Base-by-base conservation (phyloP, 805 yeast genomes). In the Candida rishiriensis region DNA sequence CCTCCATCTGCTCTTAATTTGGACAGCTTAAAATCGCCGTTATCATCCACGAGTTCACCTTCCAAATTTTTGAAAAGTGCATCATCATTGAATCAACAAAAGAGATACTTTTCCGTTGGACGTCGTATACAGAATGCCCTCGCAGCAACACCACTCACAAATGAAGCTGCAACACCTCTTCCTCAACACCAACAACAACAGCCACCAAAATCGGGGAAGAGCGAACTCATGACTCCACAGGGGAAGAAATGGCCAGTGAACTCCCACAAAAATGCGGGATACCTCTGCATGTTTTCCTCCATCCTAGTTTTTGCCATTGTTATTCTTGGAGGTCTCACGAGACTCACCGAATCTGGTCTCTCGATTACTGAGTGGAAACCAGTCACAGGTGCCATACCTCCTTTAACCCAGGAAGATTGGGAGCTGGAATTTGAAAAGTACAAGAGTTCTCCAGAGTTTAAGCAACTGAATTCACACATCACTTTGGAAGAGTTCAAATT, bases 281-380 rank as follows among this genome's bases (percentile, higher is more conserved):
- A 85, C 60, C 85, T 98, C 88, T 75, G 95, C 43, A 68, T 90
- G 7, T 91, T 93, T 18, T 83, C 95, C 1, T 85, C 97, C 1
- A 84, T 85, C 0, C 69, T 93, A 13, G 96, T 93, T 1, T 93
- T 93, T 64, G 97, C 95, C 31, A 93, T 93, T 49, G 98, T 93
- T 13, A 82, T 93, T n/a, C 72, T 93, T 5, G 99, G 99, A 38
- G 99, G 99, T 1, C 72, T 93, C 38, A 93, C 99, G 0, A 77
- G 99, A 57, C 73, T 93, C 37, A 93, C 99, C 0, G 99, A 93
- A 60, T 87, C 96, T 0, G 99, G 99, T 0, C 71, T 93, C 38
- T 85, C 96, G 39, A 93, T 93, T 62, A 93, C 98, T 1, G 99
- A 93, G 61, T 93, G 99, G 99, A 88, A 83, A 63, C 99, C 99